Evolutionary conservation across 495 filamentous ascomycete genomes (phyloP).

Genomic region (Recurvomyces mirabilis): DNA sequence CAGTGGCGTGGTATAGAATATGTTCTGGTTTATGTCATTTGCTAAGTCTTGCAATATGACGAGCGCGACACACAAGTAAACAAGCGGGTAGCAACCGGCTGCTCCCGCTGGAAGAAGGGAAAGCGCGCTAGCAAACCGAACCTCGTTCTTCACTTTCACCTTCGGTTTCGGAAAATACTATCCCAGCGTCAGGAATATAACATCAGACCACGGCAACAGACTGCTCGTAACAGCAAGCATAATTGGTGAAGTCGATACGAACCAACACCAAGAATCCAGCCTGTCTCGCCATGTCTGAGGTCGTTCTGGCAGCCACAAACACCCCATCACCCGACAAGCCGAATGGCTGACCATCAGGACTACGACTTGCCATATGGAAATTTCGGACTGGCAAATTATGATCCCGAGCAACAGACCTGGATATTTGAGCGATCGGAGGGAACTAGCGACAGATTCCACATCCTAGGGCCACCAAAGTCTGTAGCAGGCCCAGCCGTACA

Average conservation of each 20-base stretch:
- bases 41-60: neutral
- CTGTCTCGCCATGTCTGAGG: neutral
- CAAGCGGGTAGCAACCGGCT: neutral
- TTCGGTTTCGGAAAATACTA: too few species aligned
- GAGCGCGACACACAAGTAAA: neutral
- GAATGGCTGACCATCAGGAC: constrained; percentile 48
- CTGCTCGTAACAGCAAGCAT: too few species aligned
- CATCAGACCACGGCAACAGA: too few species aligned
- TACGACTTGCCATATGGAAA: constrained; percentile 57
- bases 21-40: too few species aligned
- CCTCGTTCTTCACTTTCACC: too few species aligned
- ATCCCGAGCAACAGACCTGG: constrained; percentile 44
- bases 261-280: neutral
- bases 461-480: constrained; percentile 8
- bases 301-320: neutral
- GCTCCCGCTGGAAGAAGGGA: too few species aligned
- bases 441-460: constrained; percentile 8
- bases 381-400: constrained; percentile 47
- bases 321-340: constrained; percentile 29
- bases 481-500: constrained; percentile 9
- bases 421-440: constrained; percentile 34
- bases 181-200: too few species aligned
- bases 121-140: too few species aligned
- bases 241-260: too few species aligned
- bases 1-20: neutral